A percentile compares a stretch with the other conserved stretches of the same genome.
These are phyloP conservation scores for Globisporangium mamillatum DNA, from an alignment of 352 stramenopile genomes.

Conservation along the genomic window DNA sequence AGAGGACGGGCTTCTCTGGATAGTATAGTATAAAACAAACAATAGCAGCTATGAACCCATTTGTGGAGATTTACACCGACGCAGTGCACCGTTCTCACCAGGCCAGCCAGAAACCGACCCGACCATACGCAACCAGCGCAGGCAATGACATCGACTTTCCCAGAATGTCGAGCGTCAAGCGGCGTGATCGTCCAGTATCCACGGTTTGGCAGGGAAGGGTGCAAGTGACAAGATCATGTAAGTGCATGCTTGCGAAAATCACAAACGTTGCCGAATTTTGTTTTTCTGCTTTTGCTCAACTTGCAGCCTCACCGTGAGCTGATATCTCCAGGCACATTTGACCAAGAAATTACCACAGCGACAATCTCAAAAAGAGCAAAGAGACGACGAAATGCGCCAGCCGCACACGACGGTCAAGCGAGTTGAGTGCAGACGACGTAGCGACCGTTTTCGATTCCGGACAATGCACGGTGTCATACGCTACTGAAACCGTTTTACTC, in stretches of 20 bases:
- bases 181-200: neutral
- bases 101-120: neutral
- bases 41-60: neutral
- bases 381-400: neutral
- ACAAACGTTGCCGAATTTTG: neutral
- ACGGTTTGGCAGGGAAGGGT: neutral
- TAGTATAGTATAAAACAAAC: conserved; percentile 10
- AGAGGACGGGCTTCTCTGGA: conserved; percentile 5
- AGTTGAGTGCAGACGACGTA: neutral
- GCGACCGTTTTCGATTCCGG: neutral
- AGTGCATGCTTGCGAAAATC: neutral
- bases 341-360: neutral
- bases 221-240: neutral
- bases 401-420: neutral
- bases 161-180: neutral
- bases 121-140: neutral
- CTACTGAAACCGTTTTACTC: neutral
- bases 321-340: neutral
- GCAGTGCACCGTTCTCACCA: neutral
- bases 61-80: conserved; percentile 6
- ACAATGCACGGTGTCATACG: neutral
- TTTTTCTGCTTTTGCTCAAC: neutral
- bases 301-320: neutral
- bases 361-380: neutral
- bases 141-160: neutral